Percentiles rank a stretch among this genome's conserved stretches.
These are phyloP conservation scores for Daphne laureola DNA, from an alignment of 441 rosid genomes.

Conservation along the genomic window DNA sequence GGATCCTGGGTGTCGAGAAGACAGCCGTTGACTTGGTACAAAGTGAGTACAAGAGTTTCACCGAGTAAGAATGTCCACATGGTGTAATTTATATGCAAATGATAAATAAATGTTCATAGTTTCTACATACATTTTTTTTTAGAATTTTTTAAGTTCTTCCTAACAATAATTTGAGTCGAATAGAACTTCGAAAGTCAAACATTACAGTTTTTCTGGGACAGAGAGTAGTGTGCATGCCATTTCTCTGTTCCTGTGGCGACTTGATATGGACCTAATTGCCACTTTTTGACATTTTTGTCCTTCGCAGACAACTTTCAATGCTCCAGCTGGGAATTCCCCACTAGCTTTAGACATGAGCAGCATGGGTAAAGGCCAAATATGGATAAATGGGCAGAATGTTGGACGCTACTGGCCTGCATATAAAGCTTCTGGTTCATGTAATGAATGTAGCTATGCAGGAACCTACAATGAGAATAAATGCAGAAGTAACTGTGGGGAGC, in stretches of 20 bases:
- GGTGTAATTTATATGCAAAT: no score
- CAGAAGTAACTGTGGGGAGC: constrained; percentile 76
- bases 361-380: constrained; percentile 96
- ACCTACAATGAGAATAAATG: constrained; percentile 73
- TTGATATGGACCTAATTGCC: not conserved
- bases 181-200: no score
- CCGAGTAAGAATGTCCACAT: no score
- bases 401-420: constrained; percentile 98
- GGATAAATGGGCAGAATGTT: constrained; percentile 89
- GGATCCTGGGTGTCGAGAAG: constrained; percentile 67
- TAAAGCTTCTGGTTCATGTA: constrained; percentile 75
- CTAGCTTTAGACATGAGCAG: constrained; percentile 87
- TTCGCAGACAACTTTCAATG: constrained; percentile 73
- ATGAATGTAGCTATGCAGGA: constrained; percentile 62
- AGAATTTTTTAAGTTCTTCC: no score
- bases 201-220: no score
- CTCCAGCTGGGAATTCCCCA: constrained; percentile 81
- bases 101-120: no score
- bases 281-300: constrained; percentile 16
- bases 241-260: not conserved
- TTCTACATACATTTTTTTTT: no score
- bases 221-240: not conserved
- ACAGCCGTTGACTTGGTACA: constrained; percentile 92
- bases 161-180: no score
- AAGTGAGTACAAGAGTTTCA: constrained; percentile 33